Conservation (phyloP, 495 filamentous ascomycete genomes). For the Penicillium pulvis region DNA sequence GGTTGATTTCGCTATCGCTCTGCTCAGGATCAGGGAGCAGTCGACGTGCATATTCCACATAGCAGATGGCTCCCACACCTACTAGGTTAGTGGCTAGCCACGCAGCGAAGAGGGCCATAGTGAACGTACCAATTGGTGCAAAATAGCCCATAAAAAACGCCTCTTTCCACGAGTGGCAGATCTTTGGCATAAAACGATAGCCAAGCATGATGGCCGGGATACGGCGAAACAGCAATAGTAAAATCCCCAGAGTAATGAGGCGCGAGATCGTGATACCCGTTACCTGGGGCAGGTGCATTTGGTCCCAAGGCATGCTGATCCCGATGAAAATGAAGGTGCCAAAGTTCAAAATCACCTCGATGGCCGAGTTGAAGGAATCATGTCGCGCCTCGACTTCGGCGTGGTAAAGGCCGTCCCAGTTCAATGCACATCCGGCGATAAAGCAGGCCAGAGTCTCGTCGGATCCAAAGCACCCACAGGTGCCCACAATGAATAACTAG, state of each 20-base stretch:
- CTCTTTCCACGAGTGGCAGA: conserved; percentile 42
- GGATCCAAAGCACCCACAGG: conserved; percentile 42
- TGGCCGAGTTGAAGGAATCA: conserved; percentile 41
- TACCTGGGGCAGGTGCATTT: conserved; percentile 28
- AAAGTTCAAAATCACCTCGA: conserved; percentile 42
- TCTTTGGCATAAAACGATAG: conserved; percentile 40
- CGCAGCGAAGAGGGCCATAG: not conserved
- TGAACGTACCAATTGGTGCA: conserved; percentile 38
- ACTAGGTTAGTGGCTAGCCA: conserved; percentile 17
- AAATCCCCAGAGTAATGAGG: conserved; percentile 32
- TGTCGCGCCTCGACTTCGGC: conserved; percentile 36
- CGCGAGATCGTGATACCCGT: conserved; percentile 36
- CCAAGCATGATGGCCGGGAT: conserved; percentile 41
- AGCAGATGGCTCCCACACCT: conserved; percentile 42
- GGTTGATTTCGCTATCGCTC: conserved; percentile 55
- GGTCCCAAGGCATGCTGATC: conserved; percentile 42
- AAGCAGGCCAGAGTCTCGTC: conserved; percentile 46
- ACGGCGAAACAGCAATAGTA: conserved; percentile 40
- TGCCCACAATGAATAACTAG: conserved; percentile 40
- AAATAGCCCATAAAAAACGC: conserved; percentile 46
- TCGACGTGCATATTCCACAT: conserved; percentile 55
- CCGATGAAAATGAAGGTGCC: conserved; percentile 49
- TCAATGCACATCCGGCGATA: conserved; percentile 39
- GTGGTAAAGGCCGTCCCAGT: conserved; percentile 43
- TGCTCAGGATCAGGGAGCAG: conserved; percentile 53